Evolutionary conservation across 805 yeast genomes (phyloP), one percentile per base, ranked within the genome.

Genomic region (Ogataea methylovora): DNA sequence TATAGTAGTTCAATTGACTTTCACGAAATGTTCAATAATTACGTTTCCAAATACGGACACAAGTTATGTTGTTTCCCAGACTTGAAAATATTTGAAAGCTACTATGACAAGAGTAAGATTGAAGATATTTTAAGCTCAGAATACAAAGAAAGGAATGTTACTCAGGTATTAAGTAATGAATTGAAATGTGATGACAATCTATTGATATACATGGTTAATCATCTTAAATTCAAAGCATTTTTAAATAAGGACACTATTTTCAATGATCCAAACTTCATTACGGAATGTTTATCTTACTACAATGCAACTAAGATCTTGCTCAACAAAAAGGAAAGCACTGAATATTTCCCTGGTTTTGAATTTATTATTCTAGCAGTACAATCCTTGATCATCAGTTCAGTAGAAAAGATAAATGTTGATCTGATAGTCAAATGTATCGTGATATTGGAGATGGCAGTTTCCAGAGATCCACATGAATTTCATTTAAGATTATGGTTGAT

Each of bases 401-500:
- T 37, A 11, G 28, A 28, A 2, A n/a, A 14, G 3, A 24, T 30
- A 21, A 8, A 8, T 16, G 10, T 15, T 5, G 56, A 56, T 15
- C 44, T 61, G 2, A 17, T 43, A 8, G 35, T 69, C 6, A 63
- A 65, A 19, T 62, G 74, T 7, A 61, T 80, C 8, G 46, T 71
- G 1, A 53, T 82, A 4, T 58, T 88, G n/a, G 86, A 83, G 47
- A 54, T 64, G 13, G 73, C 79, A 3, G 59, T 70, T 10, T 30
- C 45, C 8, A 51, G 58, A 8, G 95, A 87, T 51, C 69, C 70
- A n/a, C 75, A 79, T 41, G 88, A 88, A 49, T 84, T 77, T 50
- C 79, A 76, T 45, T 60, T 84, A 15, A 67, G 77, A 35, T 56
- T 84, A 8, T 84, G 92, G 88, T 60, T 87, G 24, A 67, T 83